Percentiles rank a stretch among this genome's conserved stretches.
These are phyloP conservation scores for Pythium rishiriense DNA, from an alignment of 352 stramenopile species.

Conservation along the genomic window DNA sequence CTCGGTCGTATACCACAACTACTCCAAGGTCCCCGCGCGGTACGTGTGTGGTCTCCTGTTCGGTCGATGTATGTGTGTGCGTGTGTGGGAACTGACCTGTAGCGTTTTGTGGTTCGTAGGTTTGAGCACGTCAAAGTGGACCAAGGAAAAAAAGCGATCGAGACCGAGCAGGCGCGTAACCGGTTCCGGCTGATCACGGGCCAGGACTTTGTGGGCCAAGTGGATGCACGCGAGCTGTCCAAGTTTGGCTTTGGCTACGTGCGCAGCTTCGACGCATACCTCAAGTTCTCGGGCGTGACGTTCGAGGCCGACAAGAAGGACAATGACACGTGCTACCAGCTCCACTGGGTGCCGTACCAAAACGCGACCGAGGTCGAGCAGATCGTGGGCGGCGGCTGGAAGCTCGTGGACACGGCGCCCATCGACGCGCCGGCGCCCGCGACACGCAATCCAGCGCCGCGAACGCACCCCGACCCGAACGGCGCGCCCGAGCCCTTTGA, in stretches of 20 bases:
- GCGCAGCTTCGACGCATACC: slow-evolving; percentile 32
- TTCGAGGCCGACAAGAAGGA: slow-evolving; percentile 27
- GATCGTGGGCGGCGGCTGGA: slow-evolving; percentile 30
- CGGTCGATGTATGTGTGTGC: neutral
- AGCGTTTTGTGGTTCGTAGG: slow-evolving; percentile 1
- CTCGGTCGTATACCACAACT: slow-evolving; percentile 47
- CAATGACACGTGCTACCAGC: slow-evolving; percentile 35
- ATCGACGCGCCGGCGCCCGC: neutral
- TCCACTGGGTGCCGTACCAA: slow-evolving; percentile 43
- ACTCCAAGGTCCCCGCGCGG: slow-evolving; percentile 35
- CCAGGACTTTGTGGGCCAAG: slow-evolving; percentile 31
- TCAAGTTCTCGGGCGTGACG: slow-evolving; percentile 37
- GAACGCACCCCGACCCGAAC: slow-evolving; percentile 6
- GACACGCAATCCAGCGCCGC: neutral
- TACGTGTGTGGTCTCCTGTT: neutral
- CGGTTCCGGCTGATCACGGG: slow-evolving; percentile 34
- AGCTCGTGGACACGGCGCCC: slow-evolving; percentile 10
- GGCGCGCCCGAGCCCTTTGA: slow-evolving; percentile 7
- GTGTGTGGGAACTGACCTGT: too few relatives aligned
- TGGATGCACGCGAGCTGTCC: slow-evolving; percentile 37
- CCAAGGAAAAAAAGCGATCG: slow-evolving; percentile 24
- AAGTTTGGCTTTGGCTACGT: slow-evolving; percentile 34
- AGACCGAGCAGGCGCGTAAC: slow-evolving; percentile 31
- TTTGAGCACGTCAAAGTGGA: slow-evolving; percentile 39
- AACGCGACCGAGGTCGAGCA: slow-evolving; percentile 32